These are phyloP conservation scores for Penicillium sp. DNA, from an alignment of 2,329 filamentous ascomycete genomes.

Conservation along the genomic window DNA sequence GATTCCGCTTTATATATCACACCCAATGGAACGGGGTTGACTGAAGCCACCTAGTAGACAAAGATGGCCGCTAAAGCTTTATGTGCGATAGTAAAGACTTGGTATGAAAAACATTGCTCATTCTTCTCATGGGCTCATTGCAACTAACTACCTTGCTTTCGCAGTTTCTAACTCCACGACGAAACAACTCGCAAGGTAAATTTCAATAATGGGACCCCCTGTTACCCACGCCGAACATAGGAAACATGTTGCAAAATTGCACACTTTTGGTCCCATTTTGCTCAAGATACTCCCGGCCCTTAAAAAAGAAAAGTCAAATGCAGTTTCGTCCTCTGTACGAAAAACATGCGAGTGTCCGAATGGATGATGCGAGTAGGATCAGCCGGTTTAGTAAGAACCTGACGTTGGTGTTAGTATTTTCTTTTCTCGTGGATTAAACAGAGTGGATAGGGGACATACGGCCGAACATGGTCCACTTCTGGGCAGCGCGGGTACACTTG, in stretches of 20 bases:
- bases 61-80: too few species aligned
- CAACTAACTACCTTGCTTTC: conserved; percentile 5
- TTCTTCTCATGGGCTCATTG: conserved; percentile 23
- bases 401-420: conserved; percentile 6
- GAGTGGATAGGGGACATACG: conserved; percentile 50
- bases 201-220: conserved; percentile 1
- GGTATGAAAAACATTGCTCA: conserved; percentile 17
- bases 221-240: conserved; percentile 6
- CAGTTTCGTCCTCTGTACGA: neutral
- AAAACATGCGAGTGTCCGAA: neutral
- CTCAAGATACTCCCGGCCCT: conserved; percentile 1
- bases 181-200: conserved; percentile 8
- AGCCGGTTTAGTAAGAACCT: conserved; percentile 36
- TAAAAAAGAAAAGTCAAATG: conserved; percentile 2
- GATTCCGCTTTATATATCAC: too few species aligned
- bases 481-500: conserved; percentile 74
- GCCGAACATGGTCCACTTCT: conserved; percentile 93
- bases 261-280: neutral
- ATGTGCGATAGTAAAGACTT: too few species aligned
- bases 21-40: too few species aligned
- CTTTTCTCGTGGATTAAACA: neutral
- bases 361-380: conserved; percentile 1
- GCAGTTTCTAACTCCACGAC: conserved; percentile 11
- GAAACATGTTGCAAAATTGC: conserved; percentile 1
- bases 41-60: too few species aligned